Evolutionary conservation across 2,329 filamentous ascomycete genomes (phyloP), one percentile per base, ranked within the genome.

Genomic region (Alternaria postmessia): DNA sequence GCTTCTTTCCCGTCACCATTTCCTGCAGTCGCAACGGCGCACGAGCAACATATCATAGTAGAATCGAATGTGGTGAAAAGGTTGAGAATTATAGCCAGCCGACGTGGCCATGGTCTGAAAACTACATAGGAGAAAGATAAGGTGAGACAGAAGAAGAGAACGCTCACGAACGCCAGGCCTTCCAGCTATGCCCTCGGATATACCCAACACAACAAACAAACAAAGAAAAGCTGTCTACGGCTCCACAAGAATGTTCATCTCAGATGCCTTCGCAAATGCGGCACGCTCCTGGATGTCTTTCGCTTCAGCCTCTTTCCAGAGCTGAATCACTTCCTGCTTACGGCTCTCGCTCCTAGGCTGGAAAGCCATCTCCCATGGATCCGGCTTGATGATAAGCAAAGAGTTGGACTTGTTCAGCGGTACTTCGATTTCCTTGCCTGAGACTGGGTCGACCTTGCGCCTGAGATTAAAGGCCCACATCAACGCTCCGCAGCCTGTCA

Each of bases 331-430:
- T 36, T 75, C 66, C 12, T 64, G 65, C 62, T 67, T 78, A 24
- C 82, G 77, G 7, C 65, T 67, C 51, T 77, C 76, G 51, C 80
- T 84, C 49, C 85, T 75, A 5, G 84, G 82, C 72, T 85, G 81
- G 54, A 86, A 86, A 1, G 76, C 79, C 83, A 87, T 85, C 70
- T 85, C 75, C 67, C 85, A 87, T 0, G 81, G 79, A 61, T 86
- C 83, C 1, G 85, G 85, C 77, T 86, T 86, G 75, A 86, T 81
- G 66, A 87, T 86, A n/a, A 87, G 79, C 12, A 86, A 76, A 5
- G 83, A 85, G 68, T 86, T 86, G 41, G 80, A 84, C 75, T 85
- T 84, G 71, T 84, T 73, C 4, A 81, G 63, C 0, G 81, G 80
- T 0, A 84, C 80, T 5, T 81, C 79, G 4, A 83, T 70, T 32